Evolutionary conservation across 1,284 basidiomycete genomes (phyloP).

Genomic region (Papiliotrema fonsecae): DNA sequence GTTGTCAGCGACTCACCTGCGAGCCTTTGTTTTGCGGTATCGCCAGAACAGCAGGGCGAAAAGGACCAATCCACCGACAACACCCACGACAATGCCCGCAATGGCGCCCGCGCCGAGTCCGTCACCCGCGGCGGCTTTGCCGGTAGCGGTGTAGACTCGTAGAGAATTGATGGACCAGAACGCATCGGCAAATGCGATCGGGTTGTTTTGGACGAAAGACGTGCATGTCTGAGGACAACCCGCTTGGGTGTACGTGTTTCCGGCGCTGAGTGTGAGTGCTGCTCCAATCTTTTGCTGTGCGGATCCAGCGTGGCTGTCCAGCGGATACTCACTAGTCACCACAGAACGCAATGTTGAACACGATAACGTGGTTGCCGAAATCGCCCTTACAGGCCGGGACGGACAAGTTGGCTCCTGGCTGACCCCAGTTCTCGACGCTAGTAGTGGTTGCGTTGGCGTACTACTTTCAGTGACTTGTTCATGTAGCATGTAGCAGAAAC

Average conservation of each 20-base stretch:
- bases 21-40: conserved; percentile 6
- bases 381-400: conserved; percentile 31
- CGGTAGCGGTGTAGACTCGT: conserved; percentile 52
- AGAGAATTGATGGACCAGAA: conserved; percentile 63
- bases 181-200: conserved; percentile 55
- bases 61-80: conserved; percentile 13
- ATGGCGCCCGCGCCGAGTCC: conserved; percentile 21
- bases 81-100: conserved; percentile 31
- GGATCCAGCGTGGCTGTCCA: no score
- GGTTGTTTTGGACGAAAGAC: conserved; percentile 54
- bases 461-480: conserved; percentile 10
- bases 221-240: conserved; percentile 36
- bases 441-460: conserved; percentile 20
- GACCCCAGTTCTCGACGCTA: conserved; percentile 29
- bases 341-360: conserved; percentile 46
- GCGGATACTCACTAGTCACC: conserved; percentile 41
- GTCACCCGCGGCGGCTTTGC: conserved; percentile 15
- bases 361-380: conserved; percentile 40
- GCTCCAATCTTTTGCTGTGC: no score
- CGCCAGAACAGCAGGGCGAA: conserved; percentile 10
- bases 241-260: conserved; percentile 24
- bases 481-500: conserved; percentile 10
- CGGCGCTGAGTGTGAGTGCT: conserved; percentile 16
- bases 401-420: conserved; percentile 36
- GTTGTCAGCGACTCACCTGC: conserved; percentile 16